These are phyloP conservation scores for Middelhovenomyces tepae DNA, from an alignment of 805 yeast species.

Conservation along the genomic window DNA sequence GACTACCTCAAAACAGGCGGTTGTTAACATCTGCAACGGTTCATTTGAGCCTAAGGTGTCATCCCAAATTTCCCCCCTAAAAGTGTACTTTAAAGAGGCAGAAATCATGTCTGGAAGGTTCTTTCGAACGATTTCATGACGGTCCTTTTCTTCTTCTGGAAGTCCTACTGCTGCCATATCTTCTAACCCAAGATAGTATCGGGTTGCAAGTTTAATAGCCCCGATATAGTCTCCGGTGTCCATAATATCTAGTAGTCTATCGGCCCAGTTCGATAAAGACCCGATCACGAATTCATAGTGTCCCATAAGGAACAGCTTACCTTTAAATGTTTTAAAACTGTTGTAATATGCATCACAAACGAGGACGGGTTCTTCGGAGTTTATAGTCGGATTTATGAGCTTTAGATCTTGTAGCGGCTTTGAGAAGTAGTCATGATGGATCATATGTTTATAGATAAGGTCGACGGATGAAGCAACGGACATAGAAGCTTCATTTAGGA, in stretches of 20 bases:
- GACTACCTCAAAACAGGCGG: conserved; percentile 34
- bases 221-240: conserved; percentile 39
- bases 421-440: conserved; percentile 27
- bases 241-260: conserved; percentile 42
- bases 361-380: conserved; percentile 20
- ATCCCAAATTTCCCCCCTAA: conserved; percentile 21
- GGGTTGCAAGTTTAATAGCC: conserved; percentile 50
- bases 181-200: conserved; percentile 42
- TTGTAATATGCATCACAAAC: conserved; percentile 29
- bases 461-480: conserved; percentile 30
- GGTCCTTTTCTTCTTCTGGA: conserved; percentile 36
- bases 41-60: conserved; percentile 22
- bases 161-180: conserved; percentile 48
- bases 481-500: conserved; percentile 36
- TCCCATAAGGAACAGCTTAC: conserved; percentile 46
- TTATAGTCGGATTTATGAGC: conserved; percentile 11
- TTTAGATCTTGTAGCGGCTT: conserved; percentile 9
- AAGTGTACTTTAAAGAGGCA: conserved; percentile 40
- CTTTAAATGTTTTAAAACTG: conserved; percentile 33
- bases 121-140: conserved; percentile 43
- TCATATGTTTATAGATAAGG: conserved; percentile 33
- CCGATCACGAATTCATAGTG: conserved; percentile 49
- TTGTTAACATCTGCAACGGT: conserved; percentile 22
- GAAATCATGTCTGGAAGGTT: conserved; percentile 50
- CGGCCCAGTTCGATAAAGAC: conserved; percentile 61